Percentiles rank a stretch among this genome's conserved stretches.
Conservation (phyloP, 352 stramenopile genomes). For the Chrysophaeum taylorii region DNA sequence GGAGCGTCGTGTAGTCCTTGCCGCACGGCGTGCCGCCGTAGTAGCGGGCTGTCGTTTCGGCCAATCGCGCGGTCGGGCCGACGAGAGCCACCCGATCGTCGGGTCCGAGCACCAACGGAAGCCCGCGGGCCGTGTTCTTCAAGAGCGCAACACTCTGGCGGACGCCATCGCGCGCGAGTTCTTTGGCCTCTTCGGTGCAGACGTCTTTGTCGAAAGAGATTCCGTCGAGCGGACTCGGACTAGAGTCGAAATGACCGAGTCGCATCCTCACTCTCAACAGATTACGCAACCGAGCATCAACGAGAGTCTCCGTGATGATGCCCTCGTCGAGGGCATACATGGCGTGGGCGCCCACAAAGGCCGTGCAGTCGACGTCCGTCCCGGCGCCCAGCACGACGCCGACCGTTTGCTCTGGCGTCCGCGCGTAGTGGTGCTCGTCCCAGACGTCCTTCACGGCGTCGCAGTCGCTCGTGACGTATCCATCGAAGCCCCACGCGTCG, state of each 20-base stretch:
- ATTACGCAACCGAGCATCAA: conserved; percentile 51
- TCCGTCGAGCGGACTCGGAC: conserved; percentile 29
- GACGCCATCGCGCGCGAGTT: conserved; percentile 58
- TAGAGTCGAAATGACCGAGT: conserved; percentile 61
- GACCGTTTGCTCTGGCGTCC: conserved; percentile 23
- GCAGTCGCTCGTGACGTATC: conserved; percentile 89
- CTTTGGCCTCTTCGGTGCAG: conserved; percentile 49
- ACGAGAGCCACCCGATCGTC: conserved; percentile 57
- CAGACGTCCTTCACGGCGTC: conserved; percentile 71
- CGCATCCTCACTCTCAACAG: conserved; percentile 72
- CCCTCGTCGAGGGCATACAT: conserved; percentile 43
- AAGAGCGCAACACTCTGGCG: conserved; percentile 78
- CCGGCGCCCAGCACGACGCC: conserved; percentile 48
- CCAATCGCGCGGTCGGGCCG: conserved; percentile 58
- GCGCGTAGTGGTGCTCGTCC: conserved; percentile 57
- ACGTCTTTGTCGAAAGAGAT: conserved; percentile 45
- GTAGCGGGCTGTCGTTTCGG: conserved; percentile 57
- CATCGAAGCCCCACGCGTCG: conserved; percentile 66
- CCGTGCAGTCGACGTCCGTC: conserved; percentile 71
- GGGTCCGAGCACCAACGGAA: conserved; percentile 46
- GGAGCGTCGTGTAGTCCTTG: conserved; percentile 57
- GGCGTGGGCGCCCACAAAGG: conserved; percentile 63
- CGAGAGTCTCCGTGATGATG: conserved; percentile 42
- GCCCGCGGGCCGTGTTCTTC: conserved; percentile 63
- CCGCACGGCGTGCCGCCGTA: conserved; percentile 56